Evolutionary conservation across 495 filamentous ascomycete genomes (phyloP).

Genomic region (Lophium mytilinum): DNA sequence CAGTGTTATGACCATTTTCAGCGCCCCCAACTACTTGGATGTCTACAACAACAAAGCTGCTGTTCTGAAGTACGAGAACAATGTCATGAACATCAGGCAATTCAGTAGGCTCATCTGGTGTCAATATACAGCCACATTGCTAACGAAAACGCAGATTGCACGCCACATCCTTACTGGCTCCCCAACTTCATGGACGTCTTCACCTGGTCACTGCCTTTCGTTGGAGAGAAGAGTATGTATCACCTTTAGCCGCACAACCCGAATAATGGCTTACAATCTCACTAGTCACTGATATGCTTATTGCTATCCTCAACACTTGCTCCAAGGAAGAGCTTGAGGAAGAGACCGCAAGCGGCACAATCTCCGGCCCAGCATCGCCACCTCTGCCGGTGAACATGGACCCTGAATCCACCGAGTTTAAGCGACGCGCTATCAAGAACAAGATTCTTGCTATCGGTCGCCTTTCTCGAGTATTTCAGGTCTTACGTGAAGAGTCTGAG

Average conservation of each 20-base stretch:
- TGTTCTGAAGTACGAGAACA: slow-evolving; percentile 98
- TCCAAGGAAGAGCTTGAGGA: slow-evolving; percentile 96
- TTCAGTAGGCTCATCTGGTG: slow-evolving; percentile 50
- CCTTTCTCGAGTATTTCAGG: slow-evolving; percentile 95
- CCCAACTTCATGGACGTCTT: slow-evolving; percentile 99
- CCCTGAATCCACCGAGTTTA: slow-evolving; percentile 79
- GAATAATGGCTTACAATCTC: slow-evolving; percentile 9
- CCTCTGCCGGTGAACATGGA: slow-evolving; percentile 52
- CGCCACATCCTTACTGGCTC: slow-evolving; percentile 97
- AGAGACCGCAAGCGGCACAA: slow-evolving; percentile 51
- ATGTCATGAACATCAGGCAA: slow-evolving; percentile 99
- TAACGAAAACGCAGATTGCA: slow-evolving; percentile 54
- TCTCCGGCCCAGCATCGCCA: slow-evolving; percentile 64
- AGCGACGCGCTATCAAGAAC: slow-evolving; percentile 95
- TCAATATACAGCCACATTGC: not conserved
- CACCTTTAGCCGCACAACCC: not conserved
- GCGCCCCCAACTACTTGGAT: slow-evolving; percentile 94
- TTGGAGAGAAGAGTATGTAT: slow-evolving; percentile 75
- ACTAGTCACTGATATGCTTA: slow-evolving; percentile 88
- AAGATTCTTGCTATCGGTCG: slow-evolving; percentile 98
- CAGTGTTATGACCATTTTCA: slow-evolving; percentile 99
- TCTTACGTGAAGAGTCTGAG: slow-evolving; percentile 94
- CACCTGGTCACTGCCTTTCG: slow-evolving; percentile 97
- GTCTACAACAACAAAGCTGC: slow-evolving; percentile 99
- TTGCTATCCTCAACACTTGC: slow-evolving; percentile 95